phyloP scores from a whole-genome alignment of 306 rosid species.

The Alnus rubra region DNA sequence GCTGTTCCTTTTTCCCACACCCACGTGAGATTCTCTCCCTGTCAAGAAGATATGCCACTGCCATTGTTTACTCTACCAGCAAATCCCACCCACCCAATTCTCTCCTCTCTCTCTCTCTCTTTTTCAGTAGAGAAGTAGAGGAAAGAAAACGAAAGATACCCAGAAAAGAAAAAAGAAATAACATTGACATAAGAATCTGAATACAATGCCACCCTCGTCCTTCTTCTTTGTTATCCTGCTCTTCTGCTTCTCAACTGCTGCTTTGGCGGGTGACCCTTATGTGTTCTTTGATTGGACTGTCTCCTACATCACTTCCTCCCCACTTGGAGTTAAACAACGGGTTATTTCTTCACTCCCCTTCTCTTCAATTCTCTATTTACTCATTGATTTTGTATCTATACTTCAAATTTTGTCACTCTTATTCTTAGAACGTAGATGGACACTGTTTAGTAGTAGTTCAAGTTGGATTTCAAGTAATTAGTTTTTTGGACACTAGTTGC shows the following conservation, averaged over 20 bases:
- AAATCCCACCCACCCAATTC: background rate
- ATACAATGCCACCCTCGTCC: slow-evolving; percentile 40
- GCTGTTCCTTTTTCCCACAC: background rate
- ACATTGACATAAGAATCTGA: slow-evolving; percentile 11
- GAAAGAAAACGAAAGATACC: background rate
- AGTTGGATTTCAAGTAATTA: background rate
- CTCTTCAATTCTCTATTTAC: slow-evolving; percentile 10
- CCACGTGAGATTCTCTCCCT: background rate
- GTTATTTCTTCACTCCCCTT: slow-evolving; percentile 35
- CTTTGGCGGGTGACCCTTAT: slow-evolving; percentile 72
- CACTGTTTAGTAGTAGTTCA: background rate
- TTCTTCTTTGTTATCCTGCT: slow-evolving; percentile 35
- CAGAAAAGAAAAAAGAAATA: background rate
- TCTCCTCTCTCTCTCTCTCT: background rate
- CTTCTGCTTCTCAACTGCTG: slow-evolving; percentile 39
- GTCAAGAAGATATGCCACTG: background rate
- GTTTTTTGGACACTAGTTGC: background rate
- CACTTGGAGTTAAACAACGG: slow-evolving; percentile 77
- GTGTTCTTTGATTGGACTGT: slow-evolving; percentile 81
- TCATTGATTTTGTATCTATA: background rate
- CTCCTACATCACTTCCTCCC: slow-evolving; percentile 63
- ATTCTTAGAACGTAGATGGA: background rate
- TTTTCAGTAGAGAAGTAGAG: too few relatives aligned
- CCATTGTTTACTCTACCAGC: background rate
- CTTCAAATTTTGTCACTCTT: background rate